Base-by-base conservation (phyloP, 2,329 filamentous ascomycete species). In the Blastomyces emzantsi region DNA sequence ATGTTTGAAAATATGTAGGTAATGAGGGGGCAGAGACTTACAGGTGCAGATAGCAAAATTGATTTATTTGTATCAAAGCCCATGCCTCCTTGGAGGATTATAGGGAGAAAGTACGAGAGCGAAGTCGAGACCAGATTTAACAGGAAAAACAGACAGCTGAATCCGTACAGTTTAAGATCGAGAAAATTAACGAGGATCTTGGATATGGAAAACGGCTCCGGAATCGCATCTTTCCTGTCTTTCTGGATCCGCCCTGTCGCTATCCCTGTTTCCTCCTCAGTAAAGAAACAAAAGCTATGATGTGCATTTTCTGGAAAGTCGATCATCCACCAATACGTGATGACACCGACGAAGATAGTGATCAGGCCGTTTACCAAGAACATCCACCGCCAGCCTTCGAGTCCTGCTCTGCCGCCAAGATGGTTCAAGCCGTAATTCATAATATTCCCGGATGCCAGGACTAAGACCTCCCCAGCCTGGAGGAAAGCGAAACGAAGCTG, bases 341-440 rank as follows among this genome's bases (percentile, higher is more conserved):
- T 64, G 39, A 87, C 68, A 2, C 86, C 86, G 25, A 89, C 74
- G 28, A 85, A 63, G 64, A 80, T 80, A 4, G 86, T 81, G 67
- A 89, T 84, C 11, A 83, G 69, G 0, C 87, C 86, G 68, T 89
- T 86, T 0, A 89, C 83, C 0, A 88, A 72, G 67, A 85, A 89
- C 85, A 89, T 89, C 79, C 83, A 89, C 36, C 85, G 82, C 86
- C 86, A 89, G 1, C 86, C 85, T 11, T 80, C 80, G 30, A 89
- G 70, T 5, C 82, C 82, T 1, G 76, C 78, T 11, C 73, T 76
- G 1, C 85, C 85, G 67, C 87, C 73, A 2, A 89, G 76, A 59
- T 84, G 79, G 64, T 89, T 88, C n/a, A 90, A 78, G 0, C 83
- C 87, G 69, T 82, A 90, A 71, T 90, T 90, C 68, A 89, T 82